Evolutionary conservation across 164 flowering plant genomes (phyloP).

Genomic region (Annona squamosa): DNA sequence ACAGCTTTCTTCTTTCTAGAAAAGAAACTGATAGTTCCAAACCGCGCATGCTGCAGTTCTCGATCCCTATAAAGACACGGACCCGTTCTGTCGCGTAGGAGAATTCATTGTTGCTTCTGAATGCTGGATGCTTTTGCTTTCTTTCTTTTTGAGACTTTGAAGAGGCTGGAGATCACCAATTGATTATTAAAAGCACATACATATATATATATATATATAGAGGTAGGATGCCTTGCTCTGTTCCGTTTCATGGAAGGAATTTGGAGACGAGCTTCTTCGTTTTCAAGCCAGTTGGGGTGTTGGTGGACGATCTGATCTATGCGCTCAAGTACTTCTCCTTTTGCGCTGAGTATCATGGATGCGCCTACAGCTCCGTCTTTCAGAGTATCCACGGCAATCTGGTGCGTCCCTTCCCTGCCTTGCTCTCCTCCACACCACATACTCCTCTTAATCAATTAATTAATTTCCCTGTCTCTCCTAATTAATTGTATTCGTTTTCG

Average conservation of each 20-base stretch:
- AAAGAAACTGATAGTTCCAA: too few species aligned
- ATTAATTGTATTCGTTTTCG: too few species aligned
- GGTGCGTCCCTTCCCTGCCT: constrained; percentile 22
- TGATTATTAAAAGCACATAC: too few species aligned
- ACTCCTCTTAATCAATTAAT: background rate
- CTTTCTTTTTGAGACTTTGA: too few species aligned
- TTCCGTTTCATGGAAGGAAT: constrained; percentile 45
- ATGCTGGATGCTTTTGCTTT: too few species aligned
- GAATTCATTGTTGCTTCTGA: too few species aligned
- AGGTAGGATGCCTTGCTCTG: constrained; percentile 40
- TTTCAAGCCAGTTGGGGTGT: constrained; percentile 38
- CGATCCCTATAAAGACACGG: too few species aligned
- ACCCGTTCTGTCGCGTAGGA: too few species aligned
- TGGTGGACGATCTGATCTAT: constrained; percentile 13
- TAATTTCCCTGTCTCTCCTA: too few species aligned
- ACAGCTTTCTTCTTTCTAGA: too few species aligned
- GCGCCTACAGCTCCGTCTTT: constrained; percentile 46
- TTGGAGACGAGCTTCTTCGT: constrained; percentile 38
- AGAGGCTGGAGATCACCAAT: too few species aligned
- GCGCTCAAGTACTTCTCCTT: constrained; percentile 37
- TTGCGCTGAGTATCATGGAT: constrained; percentile 40
- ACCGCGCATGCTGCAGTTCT: too few species aligned
- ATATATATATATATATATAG: background rate
- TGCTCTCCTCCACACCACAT: background rate
- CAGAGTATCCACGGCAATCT: constrained; percentile 63